Conservation (phyloP, 2,329 filamentous ascomycete genomes). For the Calonectria naviculata region DNA sequence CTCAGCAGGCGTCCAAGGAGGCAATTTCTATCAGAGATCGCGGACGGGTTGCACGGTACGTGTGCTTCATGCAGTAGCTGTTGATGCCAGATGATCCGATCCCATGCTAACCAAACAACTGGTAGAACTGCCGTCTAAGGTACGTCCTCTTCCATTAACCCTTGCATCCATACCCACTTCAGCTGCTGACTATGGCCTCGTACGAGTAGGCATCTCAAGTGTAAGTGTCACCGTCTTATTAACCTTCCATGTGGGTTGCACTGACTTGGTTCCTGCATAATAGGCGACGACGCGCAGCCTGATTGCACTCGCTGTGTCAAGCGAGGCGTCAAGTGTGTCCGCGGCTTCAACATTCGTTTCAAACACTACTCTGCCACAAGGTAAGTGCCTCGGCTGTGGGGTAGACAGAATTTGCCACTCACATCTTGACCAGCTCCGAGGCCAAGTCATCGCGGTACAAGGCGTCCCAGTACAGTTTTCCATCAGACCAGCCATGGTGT, state of each 20-base stretch:
- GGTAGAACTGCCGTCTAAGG: constrained; percentile 14
- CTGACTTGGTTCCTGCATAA: not conserved
- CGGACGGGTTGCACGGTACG: constrained; percentile 2
- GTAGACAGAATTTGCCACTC: not conserved
- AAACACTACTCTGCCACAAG: constrained; percentile 3
- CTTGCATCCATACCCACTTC: not conserved
- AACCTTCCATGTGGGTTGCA: not conserved
- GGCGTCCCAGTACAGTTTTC: constrained; percentile 1
- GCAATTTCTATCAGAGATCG: not conserved
- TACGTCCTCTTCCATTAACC: not conserved
- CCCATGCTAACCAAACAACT: not conserved
- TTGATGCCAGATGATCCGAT: not conserved
- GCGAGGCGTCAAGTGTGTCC: constrained; percentile 2
- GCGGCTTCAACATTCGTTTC: constrained; percentile 11
- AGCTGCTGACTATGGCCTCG: not conserved
- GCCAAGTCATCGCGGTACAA: not conserved
- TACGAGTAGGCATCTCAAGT: constrained; percentile 2
- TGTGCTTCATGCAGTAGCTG: not conserved
- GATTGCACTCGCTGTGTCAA: constrained; percentile 6
- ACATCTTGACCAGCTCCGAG: not conserved
- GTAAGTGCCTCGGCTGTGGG: not conserved
- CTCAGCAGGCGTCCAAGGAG: not conserved
- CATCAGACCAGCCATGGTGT: constrained; percentile 5
- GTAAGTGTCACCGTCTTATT: not conserved
- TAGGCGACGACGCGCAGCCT: constrained; percentile 8